A percentile compares a stretch with the other conserved stretches of the same genome.
These are phyloP conservation scores for Setomelanomma holmii DNA, from an alignment of 2,329 filamentous ascomycete species.

Conservation along the genomic window DNA sequence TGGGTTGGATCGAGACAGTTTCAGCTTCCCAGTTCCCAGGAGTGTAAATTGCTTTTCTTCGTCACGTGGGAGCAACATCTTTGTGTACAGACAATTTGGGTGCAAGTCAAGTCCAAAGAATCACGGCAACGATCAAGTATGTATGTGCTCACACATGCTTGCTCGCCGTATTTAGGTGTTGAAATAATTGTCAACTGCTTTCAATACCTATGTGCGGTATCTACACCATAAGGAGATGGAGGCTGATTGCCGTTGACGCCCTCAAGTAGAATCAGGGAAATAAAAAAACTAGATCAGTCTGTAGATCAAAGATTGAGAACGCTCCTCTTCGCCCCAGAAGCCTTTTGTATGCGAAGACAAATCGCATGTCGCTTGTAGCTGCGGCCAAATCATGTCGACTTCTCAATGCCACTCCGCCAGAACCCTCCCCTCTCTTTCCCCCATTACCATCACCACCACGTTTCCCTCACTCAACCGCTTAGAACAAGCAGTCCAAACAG, in stretches of 20 bases:
- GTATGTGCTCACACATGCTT: too few relatives aligned
- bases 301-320: not conserved
- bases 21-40: too few relatives aligned
- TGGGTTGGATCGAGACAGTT: not conserved
- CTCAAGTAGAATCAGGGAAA: not conserved
- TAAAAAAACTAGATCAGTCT: not conserved
- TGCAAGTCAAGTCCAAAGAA: too few relatives aligned
- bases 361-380: too few relatives aligned
- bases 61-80: not conserved
- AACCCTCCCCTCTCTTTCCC: not conserved
- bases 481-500: slow-evolving; percentile 60
- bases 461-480: slow-evolving; percentile 20
- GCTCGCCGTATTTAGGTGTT: too few relatives aligned
- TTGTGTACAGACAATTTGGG: too few relatives aligned
- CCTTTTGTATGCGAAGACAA: too few relatives aligned
- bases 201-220: too few relatives aligned
- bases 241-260: not conserved
- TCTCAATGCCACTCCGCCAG: not conserved
- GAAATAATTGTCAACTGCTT: too few relatives aligned
- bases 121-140: too few relatives aligned
- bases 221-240: not conserved
- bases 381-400: not conserved
- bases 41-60: too few relatives aligned
- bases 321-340: not conserved
- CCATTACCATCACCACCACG: not conserved